Percentiles rank a stretch among this genome's conserved stretches.
These are phyloP conservation scores for Solanum pennellii DNA, from an alignment of 257 asterid species.

Conservation along the genomic window DNA sequence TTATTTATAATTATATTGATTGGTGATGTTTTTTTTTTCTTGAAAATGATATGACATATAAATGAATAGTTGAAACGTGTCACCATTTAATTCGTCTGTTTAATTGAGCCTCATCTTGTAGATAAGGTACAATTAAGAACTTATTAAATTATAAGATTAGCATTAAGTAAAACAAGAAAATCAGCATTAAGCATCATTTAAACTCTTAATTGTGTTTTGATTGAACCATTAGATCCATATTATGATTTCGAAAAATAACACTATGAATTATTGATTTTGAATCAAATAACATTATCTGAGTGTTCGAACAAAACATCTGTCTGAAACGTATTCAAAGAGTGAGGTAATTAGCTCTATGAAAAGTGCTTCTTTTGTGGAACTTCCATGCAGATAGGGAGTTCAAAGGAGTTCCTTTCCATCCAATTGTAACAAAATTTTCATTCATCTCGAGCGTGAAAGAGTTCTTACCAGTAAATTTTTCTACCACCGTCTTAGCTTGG, in stretches of 20 bases:
- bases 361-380: not conserved
- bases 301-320: rapidly evolving
- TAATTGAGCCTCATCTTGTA: not conserved
- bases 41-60: not conserved
- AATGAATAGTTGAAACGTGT: not conserved
- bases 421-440: slow-evolving; percentile 27
- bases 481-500: slow-evolving; percentile 23
- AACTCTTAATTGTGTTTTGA: not conserved
- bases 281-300: not conserved
- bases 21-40: not conserved
- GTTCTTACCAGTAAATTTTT: slow-evolving; percentile 12
- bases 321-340: not conserved
- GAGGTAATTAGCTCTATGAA: not conserved
- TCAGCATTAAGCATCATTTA: not conserved
- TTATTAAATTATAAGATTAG: not conserved
- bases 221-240: not conserved
- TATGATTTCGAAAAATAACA: not conserved
- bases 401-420: slow-evolving; percentile 46
- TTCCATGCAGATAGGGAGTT: slow-evolving; percentile 44
- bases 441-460: slow-evolving; percentile 25
- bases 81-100: not conserved
- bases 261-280: no score
- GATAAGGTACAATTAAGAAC: not conserved
- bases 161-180: not conserved
- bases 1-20: not conserved